Base-by-base conservation (phyloP, 129 eudicot species). In the Pittosporum tobira region DNA sequence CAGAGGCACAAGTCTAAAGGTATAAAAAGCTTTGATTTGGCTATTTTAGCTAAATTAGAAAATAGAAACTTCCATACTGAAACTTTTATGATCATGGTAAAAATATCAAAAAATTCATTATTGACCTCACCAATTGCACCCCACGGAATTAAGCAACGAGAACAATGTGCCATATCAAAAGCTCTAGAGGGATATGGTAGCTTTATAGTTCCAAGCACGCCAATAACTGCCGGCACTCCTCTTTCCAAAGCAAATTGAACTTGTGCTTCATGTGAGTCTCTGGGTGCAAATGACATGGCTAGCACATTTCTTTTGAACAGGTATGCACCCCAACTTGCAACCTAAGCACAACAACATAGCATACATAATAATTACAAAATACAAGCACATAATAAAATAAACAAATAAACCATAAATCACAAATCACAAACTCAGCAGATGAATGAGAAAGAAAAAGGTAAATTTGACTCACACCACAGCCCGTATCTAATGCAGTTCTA, bases 151-250 rank as follows among this genome's bases (percentile, higher is more conserved):
- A 79, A 70, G 61, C 84, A 79, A 26, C 84, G 74, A 62, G 84
- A 79, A 47, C 84, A 79, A 63, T 79, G 84, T 55, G 84, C 84
- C 84, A 78, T 73, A 64, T 78, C 84, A 66, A 78, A 78, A 45
- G 81, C 78, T 68, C 77, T 75, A 15, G 82, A 68, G 6, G 86
- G 81, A 64, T 75, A 80, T 23, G 86, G 86, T 62, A 80, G 75
- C 62, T 75, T 80, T 68, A 80, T 75, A 20, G 81, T 80, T 64
- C 81, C 86, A 67, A 80, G 79, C 59, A 80, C 86, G 11, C 86
- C 86, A 48, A 80, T 80, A 48, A 80, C 79, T 57, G 80, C 84
- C 5, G 76, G 83, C 20, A 77, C 82, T n/a, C 82, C 82, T 72
- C 82, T 68, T 64, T 77, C 82, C 25, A 77, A 69, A 24, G 82